These are phyloP conservation scores for Rhizopus delemar DNA, from an alignment of 371 early-diverging fungal species.

Conservation along the genomic window DNA sequence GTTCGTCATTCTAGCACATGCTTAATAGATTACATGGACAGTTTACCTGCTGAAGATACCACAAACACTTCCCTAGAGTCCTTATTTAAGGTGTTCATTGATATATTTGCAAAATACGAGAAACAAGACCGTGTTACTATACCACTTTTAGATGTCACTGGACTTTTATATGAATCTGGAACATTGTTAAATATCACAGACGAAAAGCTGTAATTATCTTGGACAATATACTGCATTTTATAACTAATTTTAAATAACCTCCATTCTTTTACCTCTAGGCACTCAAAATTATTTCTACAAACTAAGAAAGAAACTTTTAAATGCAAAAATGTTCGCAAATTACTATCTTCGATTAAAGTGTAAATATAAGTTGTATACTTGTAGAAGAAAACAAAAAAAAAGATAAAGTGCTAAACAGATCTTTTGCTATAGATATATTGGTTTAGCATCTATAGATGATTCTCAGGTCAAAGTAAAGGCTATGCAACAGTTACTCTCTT, in stretches of 20 bases:
- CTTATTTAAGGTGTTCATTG: slow-evolving; percentile 39
- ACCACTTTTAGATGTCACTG: slow-evolving; percentile 68
- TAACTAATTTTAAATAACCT: not conserved
- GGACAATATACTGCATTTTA: not conserved
- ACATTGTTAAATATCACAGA: slow-evolving; percentile 42
- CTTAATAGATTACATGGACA: slow-evolving; percentile 62
- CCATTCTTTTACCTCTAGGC: slow-evolving; percentile 18
- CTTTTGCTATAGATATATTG: slow-evolving; percentile 32
- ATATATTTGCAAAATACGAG: slow-evolving; percentile 47
- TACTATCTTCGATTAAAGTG: slow-evolving; percentile 50
- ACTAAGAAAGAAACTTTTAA: slow-evolving; percentile 43
- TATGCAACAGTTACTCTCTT: slow-evolving; percentile 49
- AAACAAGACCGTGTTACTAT: slow-evolving; percentile 67
- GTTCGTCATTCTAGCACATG: slow-evolving; percentile 71
- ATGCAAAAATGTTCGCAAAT: slow-evolving; percentile 45
- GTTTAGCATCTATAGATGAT: slow-evolving; percentile 32
- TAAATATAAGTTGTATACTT: slow-evolving; percentile 25
- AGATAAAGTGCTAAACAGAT: not conserved
- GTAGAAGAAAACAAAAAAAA: not conserved
- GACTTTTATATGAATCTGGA: slow-evolving; percentile 64
- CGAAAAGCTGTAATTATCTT: slow-evolving; percentile 36
- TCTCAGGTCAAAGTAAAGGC: slow-evolving; percentile 38
- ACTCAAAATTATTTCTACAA: slow-evolving; percentile 28
- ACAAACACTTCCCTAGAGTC: slow-evolving; percentile 28
- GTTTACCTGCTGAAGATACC: slow-evolving; percentile 29